Conservation (phyloP, 2,329 filamentous ascomycete species). For the Paraphoma chrysanthemicola region DNA sequence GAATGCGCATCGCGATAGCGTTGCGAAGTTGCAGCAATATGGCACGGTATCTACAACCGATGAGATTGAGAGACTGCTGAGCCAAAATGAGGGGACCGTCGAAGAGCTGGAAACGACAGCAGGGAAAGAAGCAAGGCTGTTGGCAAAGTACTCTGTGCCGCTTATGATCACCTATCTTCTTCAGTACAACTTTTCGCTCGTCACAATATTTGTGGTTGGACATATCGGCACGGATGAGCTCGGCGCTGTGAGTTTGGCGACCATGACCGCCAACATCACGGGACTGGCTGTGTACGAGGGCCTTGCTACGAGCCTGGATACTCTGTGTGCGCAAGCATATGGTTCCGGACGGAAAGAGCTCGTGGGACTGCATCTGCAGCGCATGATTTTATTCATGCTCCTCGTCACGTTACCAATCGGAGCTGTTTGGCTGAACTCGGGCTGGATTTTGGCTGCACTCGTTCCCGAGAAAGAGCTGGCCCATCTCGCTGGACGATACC, state of each 20-base stretch:
- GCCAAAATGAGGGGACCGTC: constrained; percentile 22
- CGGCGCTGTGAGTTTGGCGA: constrained; percentile 60
- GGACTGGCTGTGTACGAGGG: constrained; percentile 61
- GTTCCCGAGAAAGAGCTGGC: constrained; percentile 58
- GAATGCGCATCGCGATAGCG: constrained; percentile 22
- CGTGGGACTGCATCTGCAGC: constrained; percentile 61
- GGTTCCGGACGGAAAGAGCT: constrained; percentile 56
- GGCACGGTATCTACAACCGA: constrained; percentile 33
- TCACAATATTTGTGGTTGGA: constrained; percentile 61
- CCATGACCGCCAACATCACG: constrained; percentile 62
- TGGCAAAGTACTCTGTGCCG: constrained; percentile 55
- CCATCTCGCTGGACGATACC: constrained; percentile 57
- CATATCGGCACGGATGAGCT: constrained; percentile 61
- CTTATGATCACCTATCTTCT: constrained; percentile 62
- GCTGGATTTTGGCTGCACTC: constrained; percentile 54
- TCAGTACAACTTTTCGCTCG: constrained; percentile 60
- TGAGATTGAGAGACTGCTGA: constrained; percentile 37
- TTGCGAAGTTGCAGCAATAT: constrained; percentile 31
- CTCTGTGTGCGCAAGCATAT: constrained; percentile 60
- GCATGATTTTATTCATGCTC: constrained; percentile 60
- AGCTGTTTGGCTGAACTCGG: constrained; percentile 58
- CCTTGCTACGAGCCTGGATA: constrained; percentile 60
- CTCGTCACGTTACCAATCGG: constrained; percentile 58
- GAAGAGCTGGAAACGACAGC: constrained; percentile 32
- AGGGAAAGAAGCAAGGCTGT: constrained; percentile 38